Percentiles rank a stretch among this genome's conserved stretches.
Conservation (phyloP, 306 rosid genomes). For the Castanopsis chinensis region DNA sequence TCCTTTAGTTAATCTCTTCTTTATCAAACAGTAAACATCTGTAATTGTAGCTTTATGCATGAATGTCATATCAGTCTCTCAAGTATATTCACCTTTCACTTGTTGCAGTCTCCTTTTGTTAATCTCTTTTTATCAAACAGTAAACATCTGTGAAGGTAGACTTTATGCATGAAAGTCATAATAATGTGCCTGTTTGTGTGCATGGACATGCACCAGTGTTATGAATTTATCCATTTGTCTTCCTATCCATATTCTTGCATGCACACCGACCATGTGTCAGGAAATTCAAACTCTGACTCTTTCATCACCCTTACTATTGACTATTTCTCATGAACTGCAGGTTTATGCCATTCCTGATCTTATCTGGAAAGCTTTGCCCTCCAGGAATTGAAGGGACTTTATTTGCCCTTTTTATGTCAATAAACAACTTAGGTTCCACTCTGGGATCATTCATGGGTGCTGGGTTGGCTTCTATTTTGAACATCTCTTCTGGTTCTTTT, state of each 20-base stretch:
- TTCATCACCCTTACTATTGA: not conserved
- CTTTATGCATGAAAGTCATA: constrained; percentile 4
- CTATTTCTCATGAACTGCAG: constrained; percentile 42
- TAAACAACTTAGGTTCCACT: constrained; percentile 73
- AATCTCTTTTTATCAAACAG: not conserved
- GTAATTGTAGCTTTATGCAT: not conserved
- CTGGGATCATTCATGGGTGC: constrained; percentile 73
- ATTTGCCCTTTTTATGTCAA: constrained; percentile 89
- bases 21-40: not conserved
- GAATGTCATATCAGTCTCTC: not conserved
- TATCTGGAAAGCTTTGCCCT: constrained; percentile 85
- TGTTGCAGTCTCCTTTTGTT: not conserved
- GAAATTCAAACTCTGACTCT: constrained; percentile 5
- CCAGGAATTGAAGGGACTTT: constrained; percentile 93
- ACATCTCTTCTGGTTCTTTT: constrained; percentile 74
- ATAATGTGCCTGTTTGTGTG: not conserved
- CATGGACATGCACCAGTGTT: not conserved
- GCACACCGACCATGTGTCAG: not conserved
- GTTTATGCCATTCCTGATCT: constrained; percentile 84
- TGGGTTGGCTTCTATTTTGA: constrained; percentile 65
- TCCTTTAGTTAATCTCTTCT: not conserved
- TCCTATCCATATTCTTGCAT: not conserved
- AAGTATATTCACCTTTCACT: constrained; percentile 50
- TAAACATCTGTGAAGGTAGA: not conserved
- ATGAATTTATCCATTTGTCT: constrained; percentile 6